Base-by-base conservation (phyloP, 2,329 filamentous ascomycete genomes). In the Aureobasidium sp. region DNA sequence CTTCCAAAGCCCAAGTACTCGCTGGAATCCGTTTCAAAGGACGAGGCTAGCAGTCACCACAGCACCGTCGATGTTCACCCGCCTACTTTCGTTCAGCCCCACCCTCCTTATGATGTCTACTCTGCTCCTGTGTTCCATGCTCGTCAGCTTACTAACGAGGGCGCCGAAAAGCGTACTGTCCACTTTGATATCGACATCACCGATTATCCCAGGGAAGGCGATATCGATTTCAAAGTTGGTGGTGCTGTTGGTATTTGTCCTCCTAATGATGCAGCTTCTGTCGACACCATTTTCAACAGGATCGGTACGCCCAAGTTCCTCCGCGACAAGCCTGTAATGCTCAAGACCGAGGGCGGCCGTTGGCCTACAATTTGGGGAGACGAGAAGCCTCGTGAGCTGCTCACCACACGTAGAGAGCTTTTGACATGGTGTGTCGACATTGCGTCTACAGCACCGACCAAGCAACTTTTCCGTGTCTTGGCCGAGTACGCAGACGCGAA, bases 321-420 rank as follows among this genome's bases (percentile, higher is more conserved):
- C 64, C 88, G 94, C 34, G 89, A 96, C 76, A 94, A 90, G 79
- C 87, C 88, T 15, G 83, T 96, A 20, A 79, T 88, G 20, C 77
- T 97, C 68, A 87, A 86, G 73, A 97, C 94, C 0, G 85, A 82
- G 39, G 84, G 82, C 64, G 93, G 93, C 37, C 84, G 94, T 55
- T 99, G 93, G 93, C 94, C 94, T 4, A 99, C 94, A 0, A 95
- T 99, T 55, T 99, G 94, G 94, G 94, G 93, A 46, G 90, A 96
- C 2, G 93, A 97, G 24, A 77, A 89, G 74, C 77, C 92, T 7
- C 85, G 94, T 62, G 87, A 94, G 72, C 80, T 99, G n/a, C 80
- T 92, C 62, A 96, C 93, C 3, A 97, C 92, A 0, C 86, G 93
- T 52, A 84, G 93, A 55, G 93, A 96, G 73, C 80, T 99, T n/a